A percentile compares a stretch with the other conserved stretches of the same genome.
These are phyloP conservation scores for Colletotrichum lentis DNA, from an alignment of 2,329 filamentous ascomycete genomes.

Conservation along the genomic window DNA sequence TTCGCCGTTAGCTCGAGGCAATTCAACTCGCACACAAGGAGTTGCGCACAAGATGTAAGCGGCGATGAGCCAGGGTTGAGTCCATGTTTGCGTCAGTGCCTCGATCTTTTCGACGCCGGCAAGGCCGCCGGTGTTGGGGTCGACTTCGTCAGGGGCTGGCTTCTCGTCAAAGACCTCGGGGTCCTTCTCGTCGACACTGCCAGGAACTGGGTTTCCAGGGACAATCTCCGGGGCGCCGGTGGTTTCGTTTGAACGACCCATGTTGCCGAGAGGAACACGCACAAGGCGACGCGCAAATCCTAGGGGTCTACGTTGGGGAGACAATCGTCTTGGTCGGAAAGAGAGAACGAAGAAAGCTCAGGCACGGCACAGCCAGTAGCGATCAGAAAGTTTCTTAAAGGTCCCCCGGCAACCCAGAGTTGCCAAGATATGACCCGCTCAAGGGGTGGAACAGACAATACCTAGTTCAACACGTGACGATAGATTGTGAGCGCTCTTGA, in stretches of 20 bases:
- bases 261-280: not conserved
- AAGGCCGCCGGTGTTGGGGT: conserved; percentile 26
- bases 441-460: conserved; percentile 2
- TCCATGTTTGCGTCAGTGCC: conserved; percentile 52
- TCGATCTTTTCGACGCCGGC: conserved; percentile 51
- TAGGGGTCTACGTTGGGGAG: not conserved
- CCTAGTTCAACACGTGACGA: not conserved
- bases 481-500: not conserved
- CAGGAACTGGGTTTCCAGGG: not conserved
- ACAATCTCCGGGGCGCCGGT: conserved; percentile 10
- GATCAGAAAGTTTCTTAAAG: conserved; percentile 1
- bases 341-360: no score
- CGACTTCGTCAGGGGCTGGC: conserved; percentile 6
- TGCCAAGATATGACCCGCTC: conserved; percentile 12
- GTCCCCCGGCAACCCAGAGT: not conserved
- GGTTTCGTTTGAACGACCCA: not conserved
- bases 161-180: conserved; percentile 24
- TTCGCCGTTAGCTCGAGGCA: not conserved
- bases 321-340: not conserved
- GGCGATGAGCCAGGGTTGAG: conserved; percentile 48
- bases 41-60: conserved; percentile 51
- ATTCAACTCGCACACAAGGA: not conserved
- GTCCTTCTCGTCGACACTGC: not conserved
- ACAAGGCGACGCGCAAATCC: not conserved
- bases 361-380: not conserved